Conservation (phyloP, 306 rosid genomes). For the Pachyrhizus erosus region DNA sequence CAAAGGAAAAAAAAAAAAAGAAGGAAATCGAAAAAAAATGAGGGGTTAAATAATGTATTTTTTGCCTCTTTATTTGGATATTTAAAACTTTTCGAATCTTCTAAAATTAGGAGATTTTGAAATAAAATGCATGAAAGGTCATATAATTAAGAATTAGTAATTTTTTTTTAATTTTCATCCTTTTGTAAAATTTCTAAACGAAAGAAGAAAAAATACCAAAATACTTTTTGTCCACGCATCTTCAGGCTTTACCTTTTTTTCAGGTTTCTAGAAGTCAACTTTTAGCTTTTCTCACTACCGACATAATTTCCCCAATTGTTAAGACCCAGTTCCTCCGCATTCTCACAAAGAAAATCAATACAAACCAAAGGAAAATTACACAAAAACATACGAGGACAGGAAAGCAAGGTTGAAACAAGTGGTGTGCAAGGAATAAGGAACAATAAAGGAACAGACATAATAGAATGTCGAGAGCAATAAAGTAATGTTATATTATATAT, state of each 20-base stretch:
- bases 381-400: slow-evolving; percentile 27
- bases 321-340: slow-evolving; percentile 29
- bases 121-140: slow-evolving; percentile 14
- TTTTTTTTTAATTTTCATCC: neutral
- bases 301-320: slow-evolving; percentile 29
- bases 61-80: neutral
- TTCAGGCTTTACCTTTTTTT: neutral
- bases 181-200: neutral
- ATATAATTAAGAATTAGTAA: neutral
- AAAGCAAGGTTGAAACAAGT: slow-evolving; percentile 14
- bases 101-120: slow-evolving; percentile 11
- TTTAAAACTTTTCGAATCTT: neutral
- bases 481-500: neutral
- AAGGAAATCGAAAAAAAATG: neutral
- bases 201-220: neutral
- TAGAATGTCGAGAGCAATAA: slow-evolving; percentile 28
- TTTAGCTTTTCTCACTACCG: slow-evolving; percentile 17
- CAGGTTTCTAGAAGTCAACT: slow-evolving; percentile 23
- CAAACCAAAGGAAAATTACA: slow-evolving; percentile 32
- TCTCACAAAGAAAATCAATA: slow-evolving; percentile 33
- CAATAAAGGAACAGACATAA: slow-evolving; percentile 5
- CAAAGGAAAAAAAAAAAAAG: neutral
- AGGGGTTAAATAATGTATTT: neutral
- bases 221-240: slow-evolving; percentile 3
- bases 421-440: slow-evolving; percentile 4